Conservation (phyloP, 371 early-diverging fungal genomes). For the Thermomucor indicae-seudaticae region DNA sequence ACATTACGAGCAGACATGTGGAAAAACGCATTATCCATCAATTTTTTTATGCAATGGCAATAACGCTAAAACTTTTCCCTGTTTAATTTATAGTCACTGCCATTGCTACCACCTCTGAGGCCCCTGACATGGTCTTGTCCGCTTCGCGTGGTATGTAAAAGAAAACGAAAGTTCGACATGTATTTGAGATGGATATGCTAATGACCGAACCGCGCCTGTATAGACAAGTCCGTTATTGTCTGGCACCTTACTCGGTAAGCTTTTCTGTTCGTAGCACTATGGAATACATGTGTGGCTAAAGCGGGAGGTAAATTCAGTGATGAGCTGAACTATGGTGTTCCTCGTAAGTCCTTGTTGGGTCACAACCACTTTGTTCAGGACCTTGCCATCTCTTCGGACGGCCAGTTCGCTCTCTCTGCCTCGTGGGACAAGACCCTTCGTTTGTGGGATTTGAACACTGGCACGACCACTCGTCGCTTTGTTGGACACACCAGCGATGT, state of each 20-base stretch:
- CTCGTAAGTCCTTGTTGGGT: constrained; percentile 86
- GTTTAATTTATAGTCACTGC: constrained; percentile 75
- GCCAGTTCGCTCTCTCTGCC: constrained; percentile 95
- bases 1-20: too few species aligned
- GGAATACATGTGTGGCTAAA: not conserved
- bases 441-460: constrained; percentile 95
- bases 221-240: constrained; percentile 95
- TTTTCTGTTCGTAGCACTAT: not conserved
- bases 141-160: constrained; percentile 90
- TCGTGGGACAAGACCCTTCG: constrained; percentile 99
- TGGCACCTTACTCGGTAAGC: constrained; percentile 82
- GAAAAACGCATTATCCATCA: too few species aligned
- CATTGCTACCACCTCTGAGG: constrained; percentile 90
- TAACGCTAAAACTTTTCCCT: not conserved
- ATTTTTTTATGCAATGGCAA: too few species aligned
- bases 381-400: constrained; percentile 96
- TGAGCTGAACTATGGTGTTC: constrained; percentile 87
- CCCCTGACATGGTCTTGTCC: constrained; percentile 89
- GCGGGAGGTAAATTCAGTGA: constrained; percentile 55
- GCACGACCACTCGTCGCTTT: constrained; percentile 92
- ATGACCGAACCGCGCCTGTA: too few species aligned
- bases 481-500: constrained; percentile 98
- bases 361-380: constrained; percentile 99
- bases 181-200: not conserved
- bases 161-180: too few species aligned